Evolutionary conservation across 305 asterid species (phyloP).

Genomic region (Fraxinus floribunda): DNA sequence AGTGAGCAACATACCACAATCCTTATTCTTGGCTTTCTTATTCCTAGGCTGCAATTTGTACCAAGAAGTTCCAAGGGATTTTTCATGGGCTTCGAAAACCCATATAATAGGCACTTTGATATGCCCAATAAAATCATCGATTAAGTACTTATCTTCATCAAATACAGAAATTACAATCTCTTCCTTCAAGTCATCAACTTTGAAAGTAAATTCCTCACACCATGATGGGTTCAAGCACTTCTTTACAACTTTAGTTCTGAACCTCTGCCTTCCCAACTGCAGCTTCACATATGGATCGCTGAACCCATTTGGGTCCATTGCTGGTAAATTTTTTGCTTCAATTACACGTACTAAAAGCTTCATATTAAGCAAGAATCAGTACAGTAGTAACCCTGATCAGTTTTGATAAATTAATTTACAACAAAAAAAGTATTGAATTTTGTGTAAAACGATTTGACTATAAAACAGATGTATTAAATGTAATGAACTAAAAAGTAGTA

Average conservation of each 20-base stretch:
- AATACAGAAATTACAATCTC: conserved; percentile 72
- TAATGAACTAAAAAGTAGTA: background rate
- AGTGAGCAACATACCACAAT: conserved; percentile 61
- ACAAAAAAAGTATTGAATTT: conserved; percentile 1
- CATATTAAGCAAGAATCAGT: conserved; percentile 32
- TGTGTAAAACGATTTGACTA: background rate
- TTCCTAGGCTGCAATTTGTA: conserved; percentile 74
- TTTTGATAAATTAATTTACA: background rate
- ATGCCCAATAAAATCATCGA: conserved; percentile 92
- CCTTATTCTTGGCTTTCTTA: conserved; percentile 76
- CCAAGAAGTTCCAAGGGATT: conserved; percentile 92
- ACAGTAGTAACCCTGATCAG: background rate
- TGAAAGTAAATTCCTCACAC: conserved; percentile 86
- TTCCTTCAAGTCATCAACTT: conserved; percentile 81
- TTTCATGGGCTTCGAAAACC: conserved; percentile 72
- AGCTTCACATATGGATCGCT: conserved; percentile 93
- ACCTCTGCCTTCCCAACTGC: conserved; percentile 80
- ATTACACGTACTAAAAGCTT: conserved; percentile 86
- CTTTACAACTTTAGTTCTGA: conserved; percentile 76
- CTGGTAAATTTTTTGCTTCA: conserved; percentile 75
- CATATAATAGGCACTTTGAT: conserved; percentile 56
- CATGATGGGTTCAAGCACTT: conserved; percentile 86
- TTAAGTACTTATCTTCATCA: conserved; percentile 88
- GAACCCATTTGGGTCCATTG: conserved; percentile 83
- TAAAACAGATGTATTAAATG: background rate